Evolutionary conservation across 805 yeast genomes (phyloP).

Genomic region (Ogataea populi-albae): DNA sequence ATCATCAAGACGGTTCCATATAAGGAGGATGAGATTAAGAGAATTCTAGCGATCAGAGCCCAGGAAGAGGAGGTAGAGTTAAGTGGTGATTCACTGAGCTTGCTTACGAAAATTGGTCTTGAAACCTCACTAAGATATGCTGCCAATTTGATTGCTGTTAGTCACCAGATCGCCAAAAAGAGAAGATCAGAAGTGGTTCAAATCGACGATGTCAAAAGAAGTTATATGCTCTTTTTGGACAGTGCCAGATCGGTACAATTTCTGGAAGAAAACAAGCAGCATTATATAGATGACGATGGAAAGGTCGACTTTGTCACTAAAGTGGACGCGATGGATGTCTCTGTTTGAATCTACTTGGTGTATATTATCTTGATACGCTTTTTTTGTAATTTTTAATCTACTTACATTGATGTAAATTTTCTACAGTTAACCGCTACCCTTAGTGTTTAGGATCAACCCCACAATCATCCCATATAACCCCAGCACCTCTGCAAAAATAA

Average conservation of each 20-base stretch:
- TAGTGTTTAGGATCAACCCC: slow-evolving; percentile 87
- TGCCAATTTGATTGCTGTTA: slow-evolving; percentile 85
- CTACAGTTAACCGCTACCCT: slow-evolving; percentile 57
- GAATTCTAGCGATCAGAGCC: slow-evolving; percentile 81
- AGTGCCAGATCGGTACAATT: slow-evolving; percentile 76
- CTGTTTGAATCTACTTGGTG: slow-evolving; percentile 9
- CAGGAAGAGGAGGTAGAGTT: slow-evolving; percentile 70
- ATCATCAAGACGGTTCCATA: slow-evolving; percentile 94
- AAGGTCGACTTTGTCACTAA: slow-evolving; percentile 53
- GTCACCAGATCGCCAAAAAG: slow-evolving; percentile 76
- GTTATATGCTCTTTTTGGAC: slow-evolving; percentile 79
- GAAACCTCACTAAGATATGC: slow-evolving; percentile 87
- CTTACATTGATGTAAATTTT: neutral
- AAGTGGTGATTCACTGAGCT: slow-evolving; percentile 65
- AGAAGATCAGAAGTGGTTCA: slow-evolving; percentile 66
- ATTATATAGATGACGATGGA: slow-evolving; percentile 79
- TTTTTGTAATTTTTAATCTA: neutral
- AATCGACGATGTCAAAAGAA: slow-evolving; percentile 76
- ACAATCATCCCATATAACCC: slow-evolving; percentile 96
- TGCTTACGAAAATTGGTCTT: slow-evolving; percentile 70
- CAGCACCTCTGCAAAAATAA: slow-evolving; percentile 97
- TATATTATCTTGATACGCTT: neutral
- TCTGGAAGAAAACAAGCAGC: slow-evolving; percentile 46
- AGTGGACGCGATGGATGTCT: slow-evolving; percentile 36
- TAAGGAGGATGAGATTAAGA: slow-evolving; percentile 72